phyloP scores from a whole-genome alignment of 768 basidiomycete genomes.

The Boletus reticuloceps region DNA sequence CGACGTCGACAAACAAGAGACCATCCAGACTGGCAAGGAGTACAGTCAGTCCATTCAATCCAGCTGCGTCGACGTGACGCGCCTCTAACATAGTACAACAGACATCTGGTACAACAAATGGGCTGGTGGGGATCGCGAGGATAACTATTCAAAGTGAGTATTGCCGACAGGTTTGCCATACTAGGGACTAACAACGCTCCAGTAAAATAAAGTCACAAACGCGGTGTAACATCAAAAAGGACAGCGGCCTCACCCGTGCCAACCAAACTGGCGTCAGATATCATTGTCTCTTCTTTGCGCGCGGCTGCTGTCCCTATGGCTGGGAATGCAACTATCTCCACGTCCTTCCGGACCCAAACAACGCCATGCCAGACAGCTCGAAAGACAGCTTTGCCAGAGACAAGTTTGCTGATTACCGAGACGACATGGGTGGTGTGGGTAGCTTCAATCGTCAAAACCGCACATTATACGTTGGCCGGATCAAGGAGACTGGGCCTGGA shows the following conservation, averaged over 20 bases:
- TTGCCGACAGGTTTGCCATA: neutral
- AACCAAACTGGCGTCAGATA: slow-evolving; percentile 93
- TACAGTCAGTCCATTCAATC: slow-evolving; percentile 67
- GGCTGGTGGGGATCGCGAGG: slow-evolving; percentile 99
- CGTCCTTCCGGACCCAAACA: slow-evolving; percentile 69
- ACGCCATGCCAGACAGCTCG: slow-evolving; percentile 80
- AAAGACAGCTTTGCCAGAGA: slow-evolving; percentile 97
- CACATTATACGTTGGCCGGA: slow-evolving; percentile 91
- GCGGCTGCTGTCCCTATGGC: slow-evolving; percentile 97
- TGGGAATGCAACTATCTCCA: slow-evolving; percentile 98
- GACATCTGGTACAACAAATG: slow-evolving; percentile 99
- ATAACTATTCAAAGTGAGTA: slow-evolving; percentile 89
- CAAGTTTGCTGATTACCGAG: slow-evolving; percentile 95
- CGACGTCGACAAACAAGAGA: slow-evolving; percentile 85
- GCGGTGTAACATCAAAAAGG: slow-evolving; percentile 82
- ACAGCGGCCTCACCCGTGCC: slow-evolving; percentile 92
- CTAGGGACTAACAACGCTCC: slow-evolving; percentile 2
- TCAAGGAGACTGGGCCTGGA: slow-evolving; percentile 87
- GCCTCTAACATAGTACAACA: slow-evolving; percentile 27
- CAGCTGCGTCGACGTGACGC: neutral
- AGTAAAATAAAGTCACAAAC: slow-evolving; percentile 95
- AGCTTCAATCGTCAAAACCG: slow-evolving; percentile 93
- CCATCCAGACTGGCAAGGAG: slow-evolving; percentile 91
- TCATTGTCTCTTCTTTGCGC: slow-evolving; percentile 90
- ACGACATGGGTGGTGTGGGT: slow-evolving; percentile 99